Base-by-base conservation (phyloP, 257 asterid genomes). In the Solanum tacnaense region DNA sequence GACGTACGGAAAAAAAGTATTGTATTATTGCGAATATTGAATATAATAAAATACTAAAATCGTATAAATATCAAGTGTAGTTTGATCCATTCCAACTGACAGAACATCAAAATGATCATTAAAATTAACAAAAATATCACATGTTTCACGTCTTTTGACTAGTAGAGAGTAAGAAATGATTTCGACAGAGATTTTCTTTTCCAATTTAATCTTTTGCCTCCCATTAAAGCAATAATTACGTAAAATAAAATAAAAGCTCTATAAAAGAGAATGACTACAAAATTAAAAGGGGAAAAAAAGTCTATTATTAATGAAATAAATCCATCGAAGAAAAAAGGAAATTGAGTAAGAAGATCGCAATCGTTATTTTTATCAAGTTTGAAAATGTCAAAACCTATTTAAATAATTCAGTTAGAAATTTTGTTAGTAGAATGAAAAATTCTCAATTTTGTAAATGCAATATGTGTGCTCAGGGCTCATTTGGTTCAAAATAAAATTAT, bases 1-100 rank as follows among this genome's bases (percentile, higher is more conserved):
- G 4, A 56, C 2, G 0, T 18, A 13, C 9, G 0, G 8, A 20
- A 2, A 0, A 0, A 58, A 58, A 20, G 4, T 20, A 58, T 58
- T 5, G 2, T 20, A 7, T 20, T 56, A 56, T 58, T 20, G 25
- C 10, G 0, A 58, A 0, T 58, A 56, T 1, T 58, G 67, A 58
- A 58, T 20, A 20, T 20, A 8, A 0, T 46, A 46, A 46, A 46
- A 46, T 46, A 46, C 56, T 44, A 49, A 49, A 49, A 49, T 49
- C 58, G 20, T 49, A 49, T 15, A 49, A 49, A 49, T 15, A 56
- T 56, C 65, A 56, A 56, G 5, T 56, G 7, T 58, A 58, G 4
- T 7, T 58, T n/a, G 34, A 44, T 25, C 15, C 62, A 78, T 25
- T 78, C n/a, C 36, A 41, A 21, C 38, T 15, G 35, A 41, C 60